Percentiles rank a stretch among this genome's conserved stretches.
phyloP scores from a whole-genome alignment of 2,329 filamentous ascomycete genomes.

The Fusarium poae region DNA sequence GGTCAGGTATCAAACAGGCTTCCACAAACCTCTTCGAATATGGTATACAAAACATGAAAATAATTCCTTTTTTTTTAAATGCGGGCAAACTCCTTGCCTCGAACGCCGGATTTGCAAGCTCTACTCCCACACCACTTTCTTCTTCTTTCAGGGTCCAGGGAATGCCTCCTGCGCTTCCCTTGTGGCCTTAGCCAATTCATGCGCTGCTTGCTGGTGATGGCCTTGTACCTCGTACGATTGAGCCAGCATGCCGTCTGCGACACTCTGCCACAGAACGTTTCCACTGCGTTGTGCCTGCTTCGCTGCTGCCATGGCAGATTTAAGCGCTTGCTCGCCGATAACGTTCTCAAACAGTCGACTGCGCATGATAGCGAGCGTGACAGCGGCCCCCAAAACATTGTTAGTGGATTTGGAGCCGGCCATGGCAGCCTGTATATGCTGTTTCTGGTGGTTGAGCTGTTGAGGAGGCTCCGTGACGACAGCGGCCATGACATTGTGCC shows the following conservation, averaged over 20 bases:
- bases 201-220: slow-evolving; percentile 61
- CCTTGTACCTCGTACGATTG: slow-evolving; percentile 81
- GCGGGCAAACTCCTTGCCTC: slow-evolving; percentile 45
- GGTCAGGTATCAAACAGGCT: slow-evolving; percentile 44
- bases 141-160: slow-evolving; percentile 45
- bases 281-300: slow-evolving; percentile 77
- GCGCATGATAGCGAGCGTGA: slow-evolving; percentile 88
- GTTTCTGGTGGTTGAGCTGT: slow-evolving; percentile 82
- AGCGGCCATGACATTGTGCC: slow-evolving; percentile 79
- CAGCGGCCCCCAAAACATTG: slow-evolving; percentile 85
- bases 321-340: slow-evolving; percentile 83
- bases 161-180: slow-evolving; percentile 60
- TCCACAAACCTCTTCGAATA: slow-evolving; percentile 28
- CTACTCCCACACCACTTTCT: slow-evolving; percentile 22
- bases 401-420: slow-evolving; percentile 74
- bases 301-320: slow-evolving; percentile 77
- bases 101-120: slow-evolving; percentile 41
- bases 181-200: slow-evolving; percentile 58
- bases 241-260: slow-evolving; percentile 82
- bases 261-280: slow-evolving; percentile 82
- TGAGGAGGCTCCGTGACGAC: slow-evolving; percentile 71
- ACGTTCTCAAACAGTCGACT: slow-evolving; percentile 84
- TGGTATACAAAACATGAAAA: slow-evolving; percentile 49
- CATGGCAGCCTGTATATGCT: slow-evolving; percentile 80
- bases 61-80: slow-evolving; percentile 44